A percentile compares a stretch with the other conserved stretches of the same genome.
These are phyloP conservation scores for Clarireedia paspali DNA, from an alignment of 2,329 filamentous ascomycete genomes.

Conservation along the genomic window DNA sequence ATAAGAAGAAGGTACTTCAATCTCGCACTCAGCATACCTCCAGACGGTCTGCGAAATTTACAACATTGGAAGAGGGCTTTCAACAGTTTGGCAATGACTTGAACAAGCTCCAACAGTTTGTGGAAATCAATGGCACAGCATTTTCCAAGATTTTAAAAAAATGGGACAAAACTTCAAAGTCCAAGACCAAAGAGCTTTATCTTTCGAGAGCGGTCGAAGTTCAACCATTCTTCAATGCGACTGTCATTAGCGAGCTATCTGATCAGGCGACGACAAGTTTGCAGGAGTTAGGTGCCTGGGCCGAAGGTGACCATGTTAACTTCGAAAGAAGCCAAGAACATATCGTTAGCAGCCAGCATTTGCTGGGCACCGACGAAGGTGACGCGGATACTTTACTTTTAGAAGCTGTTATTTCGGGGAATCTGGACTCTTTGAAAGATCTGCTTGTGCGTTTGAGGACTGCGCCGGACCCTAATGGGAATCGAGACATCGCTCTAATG, in stretches of 20 bases:
- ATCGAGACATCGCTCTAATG: slow-evolving; percentile 47
- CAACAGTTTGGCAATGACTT: slow-evolving; percentile 95
- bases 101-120: slow-evolving; percentile 97
- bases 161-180: slow-evolving; percentile 99
- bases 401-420: slow-evolving; percentile 78
- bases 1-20: slow-evolving; percentile 90
- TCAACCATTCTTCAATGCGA: slow-evolving; percentile 95
- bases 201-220: slow-evolving; percentile 93
- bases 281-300: slow-evolving; percentile 92
- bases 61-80: slow-evolving; percentile 91
- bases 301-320: slow-evolving; percentile 87
- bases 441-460: slow-evolving; percentile 66
- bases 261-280: slow-evolving; percentile 96
- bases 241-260: slow-evolving; percentile 92
- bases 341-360: slow-evolving; percentile 57
- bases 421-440: slow-evolving; percentile 69
- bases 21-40: slow-evolving; percentile 69
- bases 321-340: slow-evolving; percentile 58
- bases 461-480: slow-evolving; percentile 47
- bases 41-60: slow-evolving; percentile 86
- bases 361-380: slow-evolving; percentile 72
- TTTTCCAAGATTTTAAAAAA: slow-evolving; percentile 99
- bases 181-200: slow-evolving; percentile 95
- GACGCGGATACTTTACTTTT: slow-evolving; percentile 84
- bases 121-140: slow-evolving; percentile 94